Conservation (phyloP, 805 yeast species). For the Saturnispora mendoncae region DNA sequence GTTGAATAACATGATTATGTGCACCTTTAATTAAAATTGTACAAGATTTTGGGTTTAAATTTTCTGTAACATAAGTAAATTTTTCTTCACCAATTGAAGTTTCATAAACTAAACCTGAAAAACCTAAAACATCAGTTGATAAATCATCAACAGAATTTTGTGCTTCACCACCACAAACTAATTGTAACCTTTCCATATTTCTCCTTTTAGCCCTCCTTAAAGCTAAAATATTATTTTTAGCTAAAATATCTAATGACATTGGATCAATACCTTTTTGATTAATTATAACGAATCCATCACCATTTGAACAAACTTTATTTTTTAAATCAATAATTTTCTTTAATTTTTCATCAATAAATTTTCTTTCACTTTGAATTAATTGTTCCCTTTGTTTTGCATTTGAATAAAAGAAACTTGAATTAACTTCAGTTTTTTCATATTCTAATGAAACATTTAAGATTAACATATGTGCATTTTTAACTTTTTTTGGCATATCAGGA, state of each 20-base stretch:
- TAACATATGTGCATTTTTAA: conserved; percentile 74
- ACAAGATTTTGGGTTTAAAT: conserved; percentile 80
- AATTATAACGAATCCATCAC: conserved; percentile 82
- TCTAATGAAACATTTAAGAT: conserved; percentile 91
- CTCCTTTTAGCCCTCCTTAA: conserved; percentile 97
- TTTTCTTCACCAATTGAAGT: conserved; percentile 90
- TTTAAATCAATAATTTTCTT: conserved; percentile 87
- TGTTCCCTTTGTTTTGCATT: conserved; percentile 94
- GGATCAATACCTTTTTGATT: conserved; percentile 99
- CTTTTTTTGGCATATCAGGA: conserved; percentile 94
- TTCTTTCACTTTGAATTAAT: conserved; percentile 86
- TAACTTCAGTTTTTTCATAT: conserved; percentile 96
- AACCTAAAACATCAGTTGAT: conserved; percentile 70
- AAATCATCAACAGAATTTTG: conserved; percentile 96
- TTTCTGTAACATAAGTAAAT: conserved; percentile 90
- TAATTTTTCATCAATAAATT: conserved; percentile 88
- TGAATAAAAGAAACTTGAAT: conserved; percentile 90
- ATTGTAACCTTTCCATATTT: conserved; percentile 96
- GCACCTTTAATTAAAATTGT: conserved; percentile 92
- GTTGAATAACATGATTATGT: conserved; percentile 78
- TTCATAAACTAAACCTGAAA: conserved; percentile 85
- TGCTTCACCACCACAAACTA: conserved; percentile 95
- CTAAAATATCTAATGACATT: conserved; percentile 89
- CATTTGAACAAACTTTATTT: conserved; percentile 79
- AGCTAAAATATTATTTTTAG: conserved; percentile 87